Percentiles rank a stretch among this genome's conserved stretches.
phyloP scores from a whole-genome alignment of 768 basidiomycete genomes.

The Mrakia frigida region DNA sequence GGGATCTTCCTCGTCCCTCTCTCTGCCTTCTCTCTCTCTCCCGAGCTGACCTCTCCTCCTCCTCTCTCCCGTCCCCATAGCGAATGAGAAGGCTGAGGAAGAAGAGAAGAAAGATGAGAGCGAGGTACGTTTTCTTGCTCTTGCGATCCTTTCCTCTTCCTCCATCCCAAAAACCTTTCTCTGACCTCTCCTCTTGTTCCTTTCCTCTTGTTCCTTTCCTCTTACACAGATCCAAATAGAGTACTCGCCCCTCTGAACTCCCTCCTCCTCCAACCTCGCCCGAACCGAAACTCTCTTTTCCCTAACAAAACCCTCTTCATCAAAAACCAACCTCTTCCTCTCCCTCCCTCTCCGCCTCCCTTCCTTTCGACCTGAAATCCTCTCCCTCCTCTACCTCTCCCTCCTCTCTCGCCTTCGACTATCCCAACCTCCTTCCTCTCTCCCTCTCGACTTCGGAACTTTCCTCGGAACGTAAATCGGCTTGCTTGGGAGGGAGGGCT shows the following conservation, averaged over 20 bases:
- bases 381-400: not conserved
- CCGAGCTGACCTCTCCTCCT: slow-evolving; percentile 1
- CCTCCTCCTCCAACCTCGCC: slow-evolving; percentile 12
- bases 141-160: too few species aligned
- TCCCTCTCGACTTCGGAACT: not conserved
- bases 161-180: not conserved
- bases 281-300: not conserved
- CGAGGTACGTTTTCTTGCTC: slow-evolving; percentile 2
- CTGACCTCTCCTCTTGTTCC: not conserved
- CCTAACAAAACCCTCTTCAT: too few species aligned
- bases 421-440: not conserved
- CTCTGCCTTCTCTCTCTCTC: not conserved
- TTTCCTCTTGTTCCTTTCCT: not conserved
- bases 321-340: too few species aligned
- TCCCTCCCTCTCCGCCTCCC: not conserved
- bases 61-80: not conserved
- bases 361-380: not conserved
- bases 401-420: not conserved
- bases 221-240: slow-evolving; percentile 18
- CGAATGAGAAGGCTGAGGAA: slow-evolving; percentile 28
- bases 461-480: not conserved
- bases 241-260: slow-evolving; percentile 19
- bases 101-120: slow-evolving; percentile 30
- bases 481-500: not conserved
- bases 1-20: not conserved